Conservation (phyloP, 2,329 filamentous ascomycete genomes). For the Aspergillus felis region DNA sequence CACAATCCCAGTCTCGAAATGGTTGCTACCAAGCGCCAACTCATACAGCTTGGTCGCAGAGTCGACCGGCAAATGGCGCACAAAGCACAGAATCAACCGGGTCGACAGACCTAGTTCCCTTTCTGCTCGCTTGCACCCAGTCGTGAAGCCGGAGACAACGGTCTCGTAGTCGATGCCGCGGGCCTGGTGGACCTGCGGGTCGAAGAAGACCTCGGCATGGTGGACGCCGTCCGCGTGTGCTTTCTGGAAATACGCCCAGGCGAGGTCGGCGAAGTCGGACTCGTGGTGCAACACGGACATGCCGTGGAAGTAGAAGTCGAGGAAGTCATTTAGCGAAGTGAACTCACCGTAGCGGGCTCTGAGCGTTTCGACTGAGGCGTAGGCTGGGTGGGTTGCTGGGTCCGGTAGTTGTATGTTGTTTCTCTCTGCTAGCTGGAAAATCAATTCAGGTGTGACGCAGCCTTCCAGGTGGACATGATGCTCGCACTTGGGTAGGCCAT, state of each 20-base stretch:
- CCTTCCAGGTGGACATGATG: conserved; percentile 80
- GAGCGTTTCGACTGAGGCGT: conserved; percentile 57
- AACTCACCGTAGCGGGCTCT: conserved; percentile 63
- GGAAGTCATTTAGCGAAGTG: conserved; percentile 70
- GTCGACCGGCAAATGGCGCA: conserved; percentile 63
- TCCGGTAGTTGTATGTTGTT: conserved; percentile 62
- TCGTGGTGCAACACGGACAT: conserved; percentile 64
- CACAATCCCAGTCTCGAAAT: conserved; percentile 51
- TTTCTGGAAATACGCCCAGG: conserved; percentile 66
- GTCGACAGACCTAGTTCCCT: conserved; percentile 61
- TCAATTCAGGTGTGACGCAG: conserved; percentile 63
- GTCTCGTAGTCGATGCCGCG: conserved; percentile 62
- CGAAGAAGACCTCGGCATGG: conserved; percentile 77
- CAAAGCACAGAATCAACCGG: conserved; percentile 67
- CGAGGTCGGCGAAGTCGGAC: conserved; percentile 68
- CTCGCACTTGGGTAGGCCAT: conserved; percentile 71
- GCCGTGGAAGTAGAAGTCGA: conserved; percentile 73
- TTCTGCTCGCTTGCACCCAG: conserved; percentile 58
- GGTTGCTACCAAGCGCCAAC: conserved; percentile 35
- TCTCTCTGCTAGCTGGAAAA: conserved; percentile 64
- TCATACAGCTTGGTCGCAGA: conserved; percentile 47
- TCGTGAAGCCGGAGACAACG: conserved; percentile 60
- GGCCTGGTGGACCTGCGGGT: conserved; percentile 68
- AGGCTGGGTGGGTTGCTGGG: conserved; percentile 56
- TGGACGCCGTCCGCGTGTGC: conserved; percentile 62